Conservation (phyloP, 108 stramenopile species). For the Discostella pseudostelligera region DNA sequence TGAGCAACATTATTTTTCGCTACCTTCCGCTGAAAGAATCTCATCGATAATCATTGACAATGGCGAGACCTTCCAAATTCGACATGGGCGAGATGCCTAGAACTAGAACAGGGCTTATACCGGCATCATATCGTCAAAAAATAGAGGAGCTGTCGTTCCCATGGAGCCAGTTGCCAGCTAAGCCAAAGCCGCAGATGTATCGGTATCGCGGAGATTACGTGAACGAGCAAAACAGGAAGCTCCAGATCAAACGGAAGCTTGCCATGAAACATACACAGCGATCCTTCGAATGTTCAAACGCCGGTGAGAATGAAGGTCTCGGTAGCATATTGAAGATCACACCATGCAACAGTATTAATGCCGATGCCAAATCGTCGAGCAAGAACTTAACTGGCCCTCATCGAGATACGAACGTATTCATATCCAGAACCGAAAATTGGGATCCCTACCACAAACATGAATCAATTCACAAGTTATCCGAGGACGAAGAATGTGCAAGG, state of each 20-base stretch:
- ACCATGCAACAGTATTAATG: neutral
- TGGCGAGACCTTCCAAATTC: constrained; percentile 19
- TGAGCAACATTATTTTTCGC: no score
- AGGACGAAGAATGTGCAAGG: constrained; percentile 8
- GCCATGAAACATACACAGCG: neutral
- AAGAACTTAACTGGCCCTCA: neutral
- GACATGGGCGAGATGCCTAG: constrained; percentile 19
- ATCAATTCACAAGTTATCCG: constrained; percentile 11
- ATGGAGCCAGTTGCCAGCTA: constrained; percentile 8
- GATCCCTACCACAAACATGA: constrained; percentile 23
- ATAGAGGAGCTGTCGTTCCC: constrained; percentile 2
- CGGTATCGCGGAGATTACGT: constrained; percentile 32
- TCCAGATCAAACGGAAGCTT: neutral
- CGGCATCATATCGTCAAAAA: constrained; percentile 9
- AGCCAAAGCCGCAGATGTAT: constrained; percentile 17
- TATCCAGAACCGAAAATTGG: neutral
- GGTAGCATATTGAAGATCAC: constrained; percentile 3
- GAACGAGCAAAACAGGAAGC: constrained; percentile 18
- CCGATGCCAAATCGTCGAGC: neutral
- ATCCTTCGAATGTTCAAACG: neutral
- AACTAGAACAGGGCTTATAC: constrained; percentile 24
- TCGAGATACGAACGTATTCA: no score
- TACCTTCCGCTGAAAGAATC: no score
- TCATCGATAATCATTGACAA: neutral
- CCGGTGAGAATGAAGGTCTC: constrained; percentile 1